Base-by-base conservation (phyloP, 306 rosid species). In the Betula pendula region DNA sequence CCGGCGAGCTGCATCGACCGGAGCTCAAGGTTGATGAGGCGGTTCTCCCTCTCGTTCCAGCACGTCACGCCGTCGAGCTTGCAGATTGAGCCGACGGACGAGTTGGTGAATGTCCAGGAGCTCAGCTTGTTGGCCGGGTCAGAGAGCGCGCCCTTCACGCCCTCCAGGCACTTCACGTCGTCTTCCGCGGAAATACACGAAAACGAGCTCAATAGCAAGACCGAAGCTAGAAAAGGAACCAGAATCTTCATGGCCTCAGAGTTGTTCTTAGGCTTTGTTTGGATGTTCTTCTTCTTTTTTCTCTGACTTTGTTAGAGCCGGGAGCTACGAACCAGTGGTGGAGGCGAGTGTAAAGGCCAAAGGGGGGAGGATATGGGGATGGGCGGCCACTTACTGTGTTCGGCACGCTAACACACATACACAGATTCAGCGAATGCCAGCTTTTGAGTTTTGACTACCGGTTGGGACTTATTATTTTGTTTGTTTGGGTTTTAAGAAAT, bases 11-110 rank as follows among this genome's bases (percentile, higher is more conserved):
- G 79, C 88, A 88, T 85, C 8, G 84, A 49, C 33, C 73, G 84
- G 12, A 88, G 89, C 70, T 88, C 78, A 56, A 88, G 84, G 82
- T 85, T 84, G 65, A 88, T 75, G 42, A 88, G 77, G n/a, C 89
- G 88, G 49, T 81, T 85, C 86, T 88, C 92, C 84, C 84, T 79
- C 77, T 79, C 80, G 72, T 88, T 88, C 92, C 92, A 85, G 84
- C 89, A 88, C n/a, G 84, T 24, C 4, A 86, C 89, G 1, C 92
- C 89, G 17, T 67, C 80, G 25, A 85, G 80, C 78, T 85, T 84
- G 85, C 89, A 88, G 80, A 88, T 88, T 65, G 88, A 77, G 6
- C 83, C 68, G 2, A 67, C 89, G 38, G 88, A 84, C 49, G 47
- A 66, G 85, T 88, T 82, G 35, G 68, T 22, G 15, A 85, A 66